A percentile compares a stretch with the other conserved stretches of the same genome.
These are phyloP conservation scores for Cinnamomum chago DNA, from an alignment of 164 flowering plant genomes.

Conservation along the genomic window DNA sequence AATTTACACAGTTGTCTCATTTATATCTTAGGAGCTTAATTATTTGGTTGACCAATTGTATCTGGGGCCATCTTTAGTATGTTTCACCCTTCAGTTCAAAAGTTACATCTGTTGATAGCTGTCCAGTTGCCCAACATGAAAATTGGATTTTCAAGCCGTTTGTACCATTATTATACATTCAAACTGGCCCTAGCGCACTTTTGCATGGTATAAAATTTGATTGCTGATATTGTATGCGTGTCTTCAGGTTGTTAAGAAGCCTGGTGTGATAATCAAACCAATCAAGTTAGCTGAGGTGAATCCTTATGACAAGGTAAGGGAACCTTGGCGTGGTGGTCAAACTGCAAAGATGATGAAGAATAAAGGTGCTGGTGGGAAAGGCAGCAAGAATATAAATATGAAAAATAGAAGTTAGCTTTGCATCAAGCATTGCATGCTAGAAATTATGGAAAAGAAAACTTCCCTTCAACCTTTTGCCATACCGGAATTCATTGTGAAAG, in stretches of 20 bases:
- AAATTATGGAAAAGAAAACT: not conserved
- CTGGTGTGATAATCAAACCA: constrained; percentile 78
- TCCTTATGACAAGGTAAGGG: constrained; percentile 35
- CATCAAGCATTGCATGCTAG: not conserved
- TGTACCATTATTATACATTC: too few species aligned
- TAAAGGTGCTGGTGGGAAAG: constrained; percentile 2
- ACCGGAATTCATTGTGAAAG: not conserved
- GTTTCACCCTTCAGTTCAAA: too few species aligned
- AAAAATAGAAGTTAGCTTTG: not conserved
- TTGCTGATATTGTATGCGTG: constrained; percentile 7
- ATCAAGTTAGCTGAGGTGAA: constrained; percentile 62
- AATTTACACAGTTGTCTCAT: too few species aligned
- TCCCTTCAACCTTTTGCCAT: not conserved
- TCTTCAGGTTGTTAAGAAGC: constrained; percentile 71
- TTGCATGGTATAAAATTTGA: not conserved
- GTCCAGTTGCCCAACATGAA: too few species aligned
- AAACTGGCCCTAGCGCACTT: not conserved
- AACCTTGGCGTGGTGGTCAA: not conserved
- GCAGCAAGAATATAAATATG: constrained; percentile 1
- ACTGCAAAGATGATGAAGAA: not conserved
- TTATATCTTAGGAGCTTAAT: too few species aligned
- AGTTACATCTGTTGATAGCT: too few species aligned
- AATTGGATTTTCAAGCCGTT: too few species aligned
- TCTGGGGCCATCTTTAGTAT: too few species aligned
- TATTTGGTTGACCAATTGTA: too few species aligned